Evolutionary conservation across 2,329 filamentous ascomycete genomes (phyloP).

Genomic region (Fusarium sp.): DNA sequence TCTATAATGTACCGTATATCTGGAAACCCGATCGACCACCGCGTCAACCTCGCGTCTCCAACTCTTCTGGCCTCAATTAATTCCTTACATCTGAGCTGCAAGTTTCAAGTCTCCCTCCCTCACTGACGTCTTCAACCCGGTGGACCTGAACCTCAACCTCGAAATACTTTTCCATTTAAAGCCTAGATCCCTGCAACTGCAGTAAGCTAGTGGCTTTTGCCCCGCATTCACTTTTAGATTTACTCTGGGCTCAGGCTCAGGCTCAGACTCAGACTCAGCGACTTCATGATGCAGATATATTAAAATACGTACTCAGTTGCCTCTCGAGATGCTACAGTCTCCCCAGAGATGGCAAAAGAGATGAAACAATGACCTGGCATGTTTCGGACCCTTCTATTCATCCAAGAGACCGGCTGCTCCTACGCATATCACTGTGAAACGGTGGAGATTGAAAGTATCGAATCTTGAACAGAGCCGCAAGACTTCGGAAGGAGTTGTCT

Average conservation of each 20-base stretch:
- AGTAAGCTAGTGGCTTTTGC: constrained; percentile 19
- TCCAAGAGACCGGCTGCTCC: constrained; percentile 8
- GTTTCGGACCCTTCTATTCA: constrained; percentile 31
- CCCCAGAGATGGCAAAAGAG: constrained; percentile 9
- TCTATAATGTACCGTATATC: not conserved
- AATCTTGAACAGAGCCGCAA: constrained; percentile 28
- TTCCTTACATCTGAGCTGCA: constrained; percentile 27
- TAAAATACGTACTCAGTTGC: constrained; percentile 12
- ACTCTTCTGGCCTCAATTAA: constrained; percentile 2
- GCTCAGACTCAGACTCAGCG: not conserved
- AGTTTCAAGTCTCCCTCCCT: constrained; percentile 39
- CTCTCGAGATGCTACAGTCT: constrained; percentile 11
- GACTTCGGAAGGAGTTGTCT: constrained; percentile 6
- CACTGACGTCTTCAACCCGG: constrained; percentile 33
- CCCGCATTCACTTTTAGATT: constrained; percentile 31
- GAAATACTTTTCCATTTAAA: constrained; percentile 29
- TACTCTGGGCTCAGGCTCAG: not conserved
- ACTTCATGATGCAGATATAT: constrained; percentile 3
- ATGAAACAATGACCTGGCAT: constrained; percentile 19
- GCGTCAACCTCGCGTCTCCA: not conserved
- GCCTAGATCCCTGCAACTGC: constrained; percentile 6
- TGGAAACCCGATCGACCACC: not conserved
- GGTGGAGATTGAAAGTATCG: not conserved
- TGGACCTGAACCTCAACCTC: constrained; percentile 23
- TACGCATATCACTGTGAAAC: constrained; percentile 6